Evolutionary conservation across 768 basidiomycete species (phyloP), one percentile per base, ranked within the genome.

Genomic region (Serendipita sp.): DNA sequence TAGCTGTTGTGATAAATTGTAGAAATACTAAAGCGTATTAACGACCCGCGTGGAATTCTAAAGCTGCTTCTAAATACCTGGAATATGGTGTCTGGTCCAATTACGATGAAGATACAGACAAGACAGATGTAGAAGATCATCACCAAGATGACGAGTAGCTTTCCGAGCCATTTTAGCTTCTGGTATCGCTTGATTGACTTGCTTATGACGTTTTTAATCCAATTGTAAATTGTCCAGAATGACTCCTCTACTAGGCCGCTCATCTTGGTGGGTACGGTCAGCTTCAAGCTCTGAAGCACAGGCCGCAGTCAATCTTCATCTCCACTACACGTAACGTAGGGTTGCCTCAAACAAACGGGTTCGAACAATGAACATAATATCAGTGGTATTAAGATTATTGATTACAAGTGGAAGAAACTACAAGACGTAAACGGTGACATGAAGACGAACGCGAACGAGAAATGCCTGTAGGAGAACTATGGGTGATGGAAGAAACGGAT

Each of bases 1-100:
- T 66, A 89, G 77, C 68, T 77, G 75, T 68, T 81, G 82, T 13
- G 86, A 83, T 63, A 79, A 73, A 73, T 91, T 83, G 75, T 91
- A 89, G 66, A 85, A 60, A n/a, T 60, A 60, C 56, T 60, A n/a
- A 23, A 11, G 30, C 34, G 1, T 0, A 23, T 52, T 52, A 52
- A 16, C 48, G 32, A 16, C 32, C 8, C 18, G 5, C 18, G n/a
- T 52, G n/a, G 8, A 8, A 60, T 60, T n/a, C 28, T 34, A 23
- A 60, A 35, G 56, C 56, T 4, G 10, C 16, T 8, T 32, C 36
- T 16, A 32, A 13, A 41, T 41, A 60, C 56, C 56, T 60, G 56
- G 56, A 60, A 60, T 16, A 60, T 60, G 2, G 56, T 38, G 10
- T 60, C 56, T 60, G 56, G 56, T 0, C 56, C 56, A n/a, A 60